Evolutionary conservation across 176 grass and related monocot species (phyloP).

Genomic region (Chloris gayana): DNA sequence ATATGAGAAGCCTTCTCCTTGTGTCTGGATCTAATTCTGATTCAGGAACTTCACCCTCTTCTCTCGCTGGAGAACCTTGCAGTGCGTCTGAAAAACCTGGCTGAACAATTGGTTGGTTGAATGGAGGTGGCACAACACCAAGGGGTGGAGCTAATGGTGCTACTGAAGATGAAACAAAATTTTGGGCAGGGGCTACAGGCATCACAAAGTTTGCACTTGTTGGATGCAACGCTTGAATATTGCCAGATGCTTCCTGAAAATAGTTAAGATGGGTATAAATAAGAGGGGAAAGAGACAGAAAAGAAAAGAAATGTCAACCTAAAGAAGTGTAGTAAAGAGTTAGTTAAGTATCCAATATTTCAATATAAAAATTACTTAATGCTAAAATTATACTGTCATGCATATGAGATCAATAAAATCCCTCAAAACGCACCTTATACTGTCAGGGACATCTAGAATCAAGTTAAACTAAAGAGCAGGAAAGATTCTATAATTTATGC

Average conservation of each 20-base stretch:
- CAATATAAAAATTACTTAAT: neutral
- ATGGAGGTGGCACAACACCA: slow-evolving; percentile 50
- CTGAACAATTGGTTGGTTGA: slow-evolving; percentile 61
- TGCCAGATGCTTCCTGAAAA: slow-evolving; percentile 78
- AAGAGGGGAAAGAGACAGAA: slow-evolving; percentile 15
- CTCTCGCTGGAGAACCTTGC: slow-evolving; percentile 87
- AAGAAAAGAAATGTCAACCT: slow-evolving; percentile 3
- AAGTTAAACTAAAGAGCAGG: neutral
- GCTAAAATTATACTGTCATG: slow-evolving; percentile 3
- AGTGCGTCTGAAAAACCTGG: slow-evolving; percentile 60
- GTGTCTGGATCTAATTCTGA: slow-evolving; percentile 97
- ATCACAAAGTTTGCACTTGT: slow-evolving; percentile 56
- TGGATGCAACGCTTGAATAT: slow-evolving; percentile 50
- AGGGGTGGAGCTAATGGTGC: slow-evolving; percentile 42
- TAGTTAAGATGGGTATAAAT: slow-evolving; percentile 20
- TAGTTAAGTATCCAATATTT: slow-evolving; percentile 7
- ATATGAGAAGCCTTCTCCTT: slow-evolving; percentile 96
- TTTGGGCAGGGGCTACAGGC: slow-evolving; percentile 54
- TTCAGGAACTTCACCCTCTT: slow-evolving; percentile 98
- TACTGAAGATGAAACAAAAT: slow-evolving; percentile 54
- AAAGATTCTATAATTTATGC: neutral
- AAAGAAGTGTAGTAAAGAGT: slow-evolving; percentile 22
- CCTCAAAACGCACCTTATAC: no score
- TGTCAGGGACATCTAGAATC: neutral
- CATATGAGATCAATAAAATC: neutral